Conservation (phyloP, 2,329 filamentous ascomycete species). For the Botrytis fabae region DNA sequence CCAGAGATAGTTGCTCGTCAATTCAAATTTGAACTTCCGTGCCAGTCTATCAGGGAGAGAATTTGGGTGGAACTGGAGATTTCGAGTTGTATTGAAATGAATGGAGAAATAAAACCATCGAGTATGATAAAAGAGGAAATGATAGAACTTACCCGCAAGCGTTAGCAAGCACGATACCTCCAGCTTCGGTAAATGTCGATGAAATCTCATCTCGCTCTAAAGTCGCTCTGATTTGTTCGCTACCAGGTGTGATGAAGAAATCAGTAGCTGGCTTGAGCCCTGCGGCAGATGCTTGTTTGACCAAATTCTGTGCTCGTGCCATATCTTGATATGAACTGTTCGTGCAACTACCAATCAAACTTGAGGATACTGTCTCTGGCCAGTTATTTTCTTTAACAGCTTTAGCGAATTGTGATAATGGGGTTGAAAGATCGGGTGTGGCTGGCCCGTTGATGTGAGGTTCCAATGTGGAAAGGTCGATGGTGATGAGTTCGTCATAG, state of each 20-base stretch:
- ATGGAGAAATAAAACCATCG: no score
- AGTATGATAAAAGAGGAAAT: neutral
- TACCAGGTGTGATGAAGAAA: conserved; percentile 95
- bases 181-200: conserved; percentile 79
- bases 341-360: conserved; percentile 95
- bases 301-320: conserved; percentile 89
- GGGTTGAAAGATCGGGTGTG: conserved; percentile 92
- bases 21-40: neutral
- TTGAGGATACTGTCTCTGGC: conserved; percentile 88
- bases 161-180: conserved; percentile 88
- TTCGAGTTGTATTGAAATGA: neutral
- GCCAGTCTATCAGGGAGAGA: neutral
- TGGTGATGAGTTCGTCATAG: conserved; percentile 89
- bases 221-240: conserved; percentile 94
- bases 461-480: conserved; percentile 86
- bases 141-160: conserved; percentile 64
- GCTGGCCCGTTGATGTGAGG: conserved; percentile 97
- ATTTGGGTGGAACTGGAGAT: neutral
- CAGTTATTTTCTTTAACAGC: conserved; percentile 82
- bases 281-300: conserved; percentile 87
- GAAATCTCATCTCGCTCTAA: conserved; percentile 87
- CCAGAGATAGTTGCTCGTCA: neutral
- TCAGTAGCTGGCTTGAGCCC: conserved; percentile 85
- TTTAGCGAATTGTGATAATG: conserved; percentile 84
- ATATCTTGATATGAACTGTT: conserved; percentile 99